These are phyloP conservation scores for Drechslerella coelobrocha DNA, from an alignment of 2,329 filamentous ascomycete species.

Conservation along the genomic window DNA sequence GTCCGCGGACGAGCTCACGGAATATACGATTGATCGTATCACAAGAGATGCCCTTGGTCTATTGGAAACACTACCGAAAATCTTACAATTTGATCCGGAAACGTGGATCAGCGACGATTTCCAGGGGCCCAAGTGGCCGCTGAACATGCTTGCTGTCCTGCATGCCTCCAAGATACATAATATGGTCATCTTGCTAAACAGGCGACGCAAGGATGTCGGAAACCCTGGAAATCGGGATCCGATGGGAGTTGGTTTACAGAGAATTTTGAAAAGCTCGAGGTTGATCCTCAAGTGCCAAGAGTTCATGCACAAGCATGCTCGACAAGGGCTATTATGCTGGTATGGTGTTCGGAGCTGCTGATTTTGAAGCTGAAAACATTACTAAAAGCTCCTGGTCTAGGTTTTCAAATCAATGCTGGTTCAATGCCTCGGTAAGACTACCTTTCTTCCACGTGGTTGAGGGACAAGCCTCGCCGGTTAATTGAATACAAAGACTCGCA, in stretches of 20 bases:
- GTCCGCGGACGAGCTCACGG: constrained; percentile 32
- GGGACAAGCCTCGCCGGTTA: too few species aligned
- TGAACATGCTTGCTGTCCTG: constrained; percentile 43
- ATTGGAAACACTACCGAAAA: constrained; percentile 14
- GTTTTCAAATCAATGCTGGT: constrained; percentile 49
- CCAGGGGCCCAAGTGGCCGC: constrained; percentile 34
- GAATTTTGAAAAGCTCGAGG: constrained; percentile 36
- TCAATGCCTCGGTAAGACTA: constrained; percentile 42
- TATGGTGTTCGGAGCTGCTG: constrained; percentile 1
- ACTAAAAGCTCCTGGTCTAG: constrained; percentile 5
- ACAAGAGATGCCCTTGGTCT: constrained; percentile 21
- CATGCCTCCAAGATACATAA: constrained; percentile 46
- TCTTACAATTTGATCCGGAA: constrained; percentile 38
- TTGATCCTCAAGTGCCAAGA: constrained; percentile 46
- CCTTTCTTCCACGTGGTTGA: too few species aligned
- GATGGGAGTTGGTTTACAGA: constrained; percentile 28
- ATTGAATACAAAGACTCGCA: neutral
- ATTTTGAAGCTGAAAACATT: neutral
- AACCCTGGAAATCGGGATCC: neutral
- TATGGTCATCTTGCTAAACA: constrained; percentile 45
- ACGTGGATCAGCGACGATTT: constrained; percentile 35
- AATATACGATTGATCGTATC: constrained; percentile 19
- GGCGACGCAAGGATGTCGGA: constrained; percentile 35
- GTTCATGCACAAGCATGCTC: constrained; percentile 46
- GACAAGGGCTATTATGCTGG: constrained; percentile 42